Evolutionary conservation across 2,329 filamentous ascomycete species (phyloP), one percentile per base, ranked within the genome.

Genomic region (Sclerotinia minor): DNA sequence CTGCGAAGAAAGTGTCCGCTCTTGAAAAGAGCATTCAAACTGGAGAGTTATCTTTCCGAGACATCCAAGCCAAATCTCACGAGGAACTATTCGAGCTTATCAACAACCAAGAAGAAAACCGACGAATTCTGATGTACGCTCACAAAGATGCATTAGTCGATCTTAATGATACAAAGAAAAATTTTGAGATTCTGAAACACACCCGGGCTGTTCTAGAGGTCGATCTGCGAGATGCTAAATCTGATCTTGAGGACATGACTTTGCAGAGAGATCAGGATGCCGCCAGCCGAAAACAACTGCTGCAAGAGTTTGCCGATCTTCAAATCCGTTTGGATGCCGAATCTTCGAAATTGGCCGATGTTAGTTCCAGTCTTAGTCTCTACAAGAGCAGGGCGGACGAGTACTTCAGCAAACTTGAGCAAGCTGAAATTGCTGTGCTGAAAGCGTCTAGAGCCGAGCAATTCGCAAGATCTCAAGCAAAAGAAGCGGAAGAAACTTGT

Each of bases 391-490:
- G 94, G 54, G 91, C 94, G 5, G 93, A 98, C 76, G 94, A 98
- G 77, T 98, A 99, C 79, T 99, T 97, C 80, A 91, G 88, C 82
- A 97, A 97, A 80, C 87, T 99, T 26, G 94, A 99, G 79, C 94
- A 98, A 77, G 95, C 95, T 21, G 94, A 99, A 78, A 96, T 98
- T 72, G 89, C 94, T 0, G 94, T 98, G 24, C 85, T 99, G 71
- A 97, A 97, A 78, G 94, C 94, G 21, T 90, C 86, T 69, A 87
- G 94, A 32, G 94, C 95, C 0, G 94, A 98, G 79, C 92, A 97
- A 74, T 97, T 98, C 77, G 94, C 94, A 67, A 96, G 92, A 79
- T 84, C 91, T 0, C 94, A 97, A 77, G 91, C 92, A 13, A 89
- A 88, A 75, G 94, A 99, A 79, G 91, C 93, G 0, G 95, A 98